Conservation (phyloP, 2,329 filamentous ascomycete genomes). For the Coniochaeta prunicola region DNA sequence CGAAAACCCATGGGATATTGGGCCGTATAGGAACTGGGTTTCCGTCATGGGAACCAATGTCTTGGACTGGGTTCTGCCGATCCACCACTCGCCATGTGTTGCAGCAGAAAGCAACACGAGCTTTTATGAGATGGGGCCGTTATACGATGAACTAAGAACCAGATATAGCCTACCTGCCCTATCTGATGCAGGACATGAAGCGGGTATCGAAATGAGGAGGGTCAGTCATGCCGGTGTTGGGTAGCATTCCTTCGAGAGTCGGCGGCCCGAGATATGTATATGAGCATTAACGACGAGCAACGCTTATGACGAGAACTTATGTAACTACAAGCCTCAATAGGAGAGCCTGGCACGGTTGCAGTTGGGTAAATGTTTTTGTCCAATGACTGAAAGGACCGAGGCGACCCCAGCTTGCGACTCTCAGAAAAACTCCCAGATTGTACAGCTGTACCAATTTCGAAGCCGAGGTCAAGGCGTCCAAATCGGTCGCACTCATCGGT, state of each 20-base stretch:
- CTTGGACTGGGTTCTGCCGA: constrained; percentile 74
- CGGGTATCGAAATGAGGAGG: not conserved
- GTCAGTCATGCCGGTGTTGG: not conserved
- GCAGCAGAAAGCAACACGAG: constrained; percentile 58
- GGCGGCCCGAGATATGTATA: not conserved
- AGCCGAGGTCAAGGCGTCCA: no score
- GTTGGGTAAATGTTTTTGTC: not conserved
- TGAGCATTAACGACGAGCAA: not conserved
- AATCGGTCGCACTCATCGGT: not conserved
- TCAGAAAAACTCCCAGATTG: not conserved
- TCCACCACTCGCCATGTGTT: constrained; percentile 67
- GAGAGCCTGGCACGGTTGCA: not conserved
- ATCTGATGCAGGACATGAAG: not conserved
- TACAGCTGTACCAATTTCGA: not conserved
- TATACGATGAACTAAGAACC: constrained; percentile 48
- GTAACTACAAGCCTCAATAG: not conserved
- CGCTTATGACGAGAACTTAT: not conserved
- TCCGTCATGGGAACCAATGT: constrained; percentile 68
- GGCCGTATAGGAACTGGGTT: constrained; percentile 62
- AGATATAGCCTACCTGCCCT: constrained; percentile 27
- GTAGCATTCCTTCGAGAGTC: not conserved
- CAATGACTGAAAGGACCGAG: not conserved
- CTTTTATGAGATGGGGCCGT: constrained; percentile 60
- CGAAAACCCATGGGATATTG: constrained; percentile 82
- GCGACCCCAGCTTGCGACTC: not conserved